Base-by-base conservation (phyloP, 139 green algal species). In the Desmodesmus armatus region DNA sequence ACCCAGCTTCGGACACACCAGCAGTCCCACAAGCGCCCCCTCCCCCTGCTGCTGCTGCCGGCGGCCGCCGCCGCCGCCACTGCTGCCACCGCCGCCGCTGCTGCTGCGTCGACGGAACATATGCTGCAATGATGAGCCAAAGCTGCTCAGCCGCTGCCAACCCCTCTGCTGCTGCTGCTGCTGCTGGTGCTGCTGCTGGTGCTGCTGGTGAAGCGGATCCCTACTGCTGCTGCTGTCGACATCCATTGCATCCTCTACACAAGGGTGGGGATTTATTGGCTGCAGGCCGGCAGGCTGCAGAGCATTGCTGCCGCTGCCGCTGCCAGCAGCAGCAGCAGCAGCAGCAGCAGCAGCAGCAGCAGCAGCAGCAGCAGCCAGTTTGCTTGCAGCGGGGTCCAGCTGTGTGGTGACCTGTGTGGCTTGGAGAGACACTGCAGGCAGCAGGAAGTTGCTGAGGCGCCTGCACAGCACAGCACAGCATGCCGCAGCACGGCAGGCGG, bases 131-230 rank as follows among this genome's bases (percentile, higher is more conserved):
- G 47, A 55, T 13, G 47, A 21, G 7, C 7, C 13, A 21, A 55
- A 55, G 13, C 55, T 19, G 6, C 55, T 31, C 27, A 43, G 62
- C 62, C 35, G 15, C 71, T 31, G 35, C 33, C 43, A 5, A 17
- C 15, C 33, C 33, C 2, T 17, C 62, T 5, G 5, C 71, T 43
- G 40, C 29, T 37, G 31, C 73, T 69, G 73, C 47, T 80, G 72
- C 73, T 80, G 49, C 47, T 80, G 73, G 47, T 60, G 73, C 49
- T 60, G 47, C 73, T 60, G 73, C 73, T 41, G 41, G 17, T 78
- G 27, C 71, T 60, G 43, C 41, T 60, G 47, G 31, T 40, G 47
- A 29, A 31, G 73, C 21, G 21, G 47, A 47, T 60, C 31, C 72
- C 25, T 80, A 31, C 49, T 63, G 53, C 31, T 41, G 17, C 29